Conservation (phyloP, 148 eudicot species). For the Drosera capensis region DNA sequence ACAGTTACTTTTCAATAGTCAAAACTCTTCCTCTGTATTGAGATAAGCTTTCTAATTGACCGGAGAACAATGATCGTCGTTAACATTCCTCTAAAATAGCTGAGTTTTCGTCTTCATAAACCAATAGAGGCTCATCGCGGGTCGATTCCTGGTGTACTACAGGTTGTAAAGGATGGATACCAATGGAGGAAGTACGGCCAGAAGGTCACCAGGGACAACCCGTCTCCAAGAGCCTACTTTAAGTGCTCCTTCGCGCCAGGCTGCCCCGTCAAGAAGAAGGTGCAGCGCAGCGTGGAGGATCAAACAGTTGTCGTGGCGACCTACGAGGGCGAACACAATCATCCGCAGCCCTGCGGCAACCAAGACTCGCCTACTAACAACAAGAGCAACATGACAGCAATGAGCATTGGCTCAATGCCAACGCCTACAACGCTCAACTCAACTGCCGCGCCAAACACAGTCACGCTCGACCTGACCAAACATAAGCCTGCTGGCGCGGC, state of each 20-base stretch:
- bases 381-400: not conserved
- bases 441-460: not conserved
- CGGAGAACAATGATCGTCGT: no score
- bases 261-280: conserved; percentile 32
- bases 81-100: no score
- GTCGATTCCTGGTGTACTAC: not conserved
- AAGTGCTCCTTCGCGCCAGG: conserved; percentile 34
- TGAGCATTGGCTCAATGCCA: not conserved
- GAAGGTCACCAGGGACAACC: conserved; percentile 41
- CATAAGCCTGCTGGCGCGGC: not conserved
- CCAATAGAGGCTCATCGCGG: not conserved
- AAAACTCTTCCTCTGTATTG: no score
- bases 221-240: conserved; percentile 42
- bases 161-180: conserved; percentile 40
- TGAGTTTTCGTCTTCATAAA: no score
- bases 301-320: conserved; percentile 7
- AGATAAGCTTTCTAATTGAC: no score
- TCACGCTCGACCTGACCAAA: conserved; percentile 1
- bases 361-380: conserved; percentile 3
- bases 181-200: conserved; percentile 46
- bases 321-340: conserved; percentile 13
- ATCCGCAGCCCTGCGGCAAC: conserved; percentile 1
- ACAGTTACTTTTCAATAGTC: no score
- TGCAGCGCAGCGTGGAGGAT: conserved; percentile 10
- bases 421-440: not conserved